A percentile compares a stretch with the other conserved stretches of the same genome.
Evolutionary conservation across 2,329 filamentous ascomycete species (phyloP).

Genomic region (Emmonsia crescens): DNA sequence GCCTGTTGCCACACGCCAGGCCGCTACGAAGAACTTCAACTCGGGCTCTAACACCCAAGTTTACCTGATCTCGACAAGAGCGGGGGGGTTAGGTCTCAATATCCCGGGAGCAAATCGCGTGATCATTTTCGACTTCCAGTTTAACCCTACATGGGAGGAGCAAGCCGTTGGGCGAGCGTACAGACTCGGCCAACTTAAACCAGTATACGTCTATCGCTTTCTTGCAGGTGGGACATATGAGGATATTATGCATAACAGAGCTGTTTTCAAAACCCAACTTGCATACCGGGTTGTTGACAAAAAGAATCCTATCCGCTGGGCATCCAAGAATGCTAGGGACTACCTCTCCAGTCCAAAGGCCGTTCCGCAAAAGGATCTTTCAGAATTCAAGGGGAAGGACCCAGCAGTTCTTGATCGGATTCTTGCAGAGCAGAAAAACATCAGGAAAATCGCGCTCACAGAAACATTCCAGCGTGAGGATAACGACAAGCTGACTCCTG

Average conservation of each 20-base stretch:
- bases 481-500: conserved; percentile 48
- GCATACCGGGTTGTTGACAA: conserved; percentile 72
- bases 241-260: conserved; percentile 58
- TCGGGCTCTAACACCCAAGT: conserved; percentile 41
- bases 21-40: conserved; percentile 60
- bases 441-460: conserved; percentile 48
- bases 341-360: conserved; percentile 51
- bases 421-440: conserved; percentile 18
- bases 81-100: conserved; percentile 75
- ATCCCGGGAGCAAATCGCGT: conserved; percentile 76
- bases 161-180: conserved; percentile 82
- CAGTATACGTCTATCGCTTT: conserved; percentile 77
- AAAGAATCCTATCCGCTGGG: conserved; percentile 60
- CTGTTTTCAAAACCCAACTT: conserved; percentile 74
- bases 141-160: conserved; percentile 70
- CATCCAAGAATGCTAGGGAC: conserved; percentile 43
- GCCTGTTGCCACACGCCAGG: conserved; percentile 46
- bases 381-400: conserved; percentile 48
- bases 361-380: conserved; percentile 42
- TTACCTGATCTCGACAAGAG: conserved; percentile 71
- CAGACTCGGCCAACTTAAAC: conserved; percentile 69
- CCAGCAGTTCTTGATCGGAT: conserved; percentile 48
- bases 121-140: conserved; percentile 73
- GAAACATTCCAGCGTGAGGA: conserved; percentile 66
- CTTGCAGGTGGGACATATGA: conserved; percentile 71